phyloP scores from a whole-genome alignment of 306 rosid genomes.

The Betula pendula region DNA sequence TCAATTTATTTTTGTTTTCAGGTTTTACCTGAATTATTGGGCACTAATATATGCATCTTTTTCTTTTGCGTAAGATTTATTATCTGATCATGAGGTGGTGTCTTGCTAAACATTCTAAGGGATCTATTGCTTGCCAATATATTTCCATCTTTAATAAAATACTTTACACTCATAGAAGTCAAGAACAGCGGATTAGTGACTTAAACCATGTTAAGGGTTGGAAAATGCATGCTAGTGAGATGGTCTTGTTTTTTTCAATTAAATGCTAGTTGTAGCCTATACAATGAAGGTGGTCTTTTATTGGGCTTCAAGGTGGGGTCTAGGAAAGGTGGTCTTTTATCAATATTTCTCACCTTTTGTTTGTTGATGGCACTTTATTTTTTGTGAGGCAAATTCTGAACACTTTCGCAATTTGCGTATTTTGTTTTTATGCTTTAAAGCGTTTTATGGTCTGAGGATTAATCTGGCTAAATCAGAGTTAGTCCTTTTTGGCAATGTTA shows the following conservation, averaged over 20 bases:
- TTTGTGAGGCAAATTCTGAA: no score
- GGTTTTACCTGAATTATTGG: slow-evolving; percentile 9
- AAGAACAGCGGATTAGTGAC: not conserved
- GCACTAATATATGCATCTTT: not conserved
- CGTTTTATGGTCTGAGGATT: no score
- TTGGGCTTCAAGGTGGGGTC: no score
- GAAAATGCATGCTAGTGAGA: not conserved
- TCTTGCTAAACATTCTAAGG: not conserved
- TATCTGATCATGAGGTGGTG: not conserved
- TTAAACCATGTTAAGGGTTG: not conserved
- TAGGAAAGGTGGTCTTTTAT: no score
- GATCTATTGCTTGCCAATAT: not conserved
- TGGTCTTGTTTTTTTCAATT: not conserved
- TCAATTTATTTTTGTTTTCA: not conserved
- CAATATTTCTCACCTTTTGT: no score
- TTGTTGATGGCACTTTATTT: no score
- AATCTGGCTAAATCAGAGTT: no score
- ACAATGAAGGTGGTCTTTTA: not conserved
- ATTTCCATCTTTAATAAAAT: not conserved
- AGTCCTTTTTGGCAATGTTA: no score
- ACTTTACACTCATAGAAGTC: not conserved
- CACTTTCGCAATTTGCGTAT: no score
- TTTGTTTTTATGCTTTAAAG: no score
- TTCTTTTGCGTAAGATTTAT: not conserved
- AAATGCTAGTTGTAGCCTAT: not conserved